Conservation (phyloP, 441 rosid species). For the Brassica hybrid region DNA sequence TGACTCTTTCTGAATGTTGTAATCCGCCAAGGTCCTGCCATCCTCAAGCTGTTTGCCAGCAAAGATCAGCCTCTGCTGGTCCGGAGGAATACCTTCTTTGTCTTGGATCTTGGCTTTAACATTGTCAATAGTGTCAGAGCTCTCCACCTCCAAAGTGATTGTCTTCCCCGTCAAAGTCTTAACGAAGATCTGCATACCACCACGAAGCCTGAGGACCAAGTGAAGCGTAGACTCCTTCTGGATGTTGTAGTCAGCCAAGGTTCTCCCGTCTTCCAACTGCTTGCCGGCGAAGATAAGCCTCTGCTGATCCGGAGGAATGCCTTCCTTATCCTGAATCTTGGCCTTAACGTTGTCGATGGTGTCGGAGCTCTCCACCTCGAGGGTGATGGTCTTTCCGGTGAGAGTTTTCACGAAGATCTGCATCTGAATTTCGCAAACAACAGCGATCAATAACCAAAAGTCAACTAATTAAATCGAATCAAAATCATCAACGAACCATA, state of each 20-base stretch:
- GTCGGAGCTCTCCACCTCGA: conserved; percentile 64
- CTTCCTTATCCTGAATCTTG: conserved; percentile 68
- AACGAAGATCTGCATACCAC: conserved; percentile 61
- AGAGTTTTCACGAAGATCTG: conserved; percentile 68
- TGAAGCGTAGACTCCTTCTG: conserved; percentile 24
- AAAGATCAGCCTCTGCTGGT: conserved; percentile 65
- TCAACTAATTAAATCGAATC: not conserved
- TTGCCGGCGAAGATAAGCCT: conserved; percentile 68
- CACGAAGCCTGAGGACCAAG: not conserved
- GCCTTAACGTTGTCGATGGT: conserved; percentile 65
- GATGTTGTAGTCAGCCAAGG: conserved; percentile 48
- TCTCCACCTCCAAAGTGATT: conserved; percentile 62
- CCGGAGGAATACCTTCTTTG: conserved; percentile 66
- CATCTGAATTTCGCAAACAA: conserved; percentile 29
- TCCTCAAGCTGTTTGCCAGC: conserved; percentile 74
- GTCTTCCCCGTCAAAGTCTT: conserved; percentile 70
- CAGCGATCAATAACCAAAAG: conserved; percentile 29
- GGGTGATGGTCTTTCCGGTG: conserved; percentile 62
- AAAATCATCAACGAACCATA: not conserved
- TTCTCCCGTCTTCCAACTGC: conserved; percentile 50
- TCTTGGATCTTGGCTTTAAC: conserved; percentile 68
- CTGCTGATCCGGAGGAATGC: conserved; percentile 65
- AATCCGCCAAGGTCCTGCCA: conserved; percentile 61
- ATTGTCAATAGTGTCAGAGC: conserved; percentile 62
- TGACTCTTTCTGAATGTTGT: conserved; percentile 65